Percentiles rank a stretch among this genome's conserved stretches.
phyloP scores from a whole-genome alignment of 192 early-diverging fungal species.

The Podila epigama region DNA sequence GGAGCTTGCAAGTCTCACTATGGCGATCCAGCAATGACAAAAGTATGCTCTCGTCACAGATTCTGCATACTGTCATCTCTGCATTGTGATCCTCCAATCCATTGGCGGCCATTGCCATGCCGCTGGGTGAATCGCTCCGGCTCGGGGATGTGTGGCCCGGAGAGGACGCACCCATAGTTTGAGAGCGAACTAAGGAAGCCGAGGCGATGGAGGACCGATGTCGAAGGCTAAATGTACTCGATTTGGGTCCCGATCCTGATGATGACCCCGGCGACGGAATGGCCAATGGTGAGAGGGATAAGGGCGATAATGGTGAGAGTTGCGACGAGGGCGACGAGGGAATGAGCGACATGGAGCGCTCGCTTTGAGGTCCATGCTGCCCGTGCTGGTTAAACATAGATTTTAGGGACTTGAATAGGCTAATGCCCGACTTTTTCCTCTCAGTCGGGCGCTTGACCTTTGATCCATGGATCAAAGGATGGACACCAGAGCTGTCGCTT shows the following conservation, averaged over 20 bases:
- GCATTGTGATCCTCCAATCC: constrained; percentile 5
- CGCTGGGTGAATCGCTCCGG: not conserved
- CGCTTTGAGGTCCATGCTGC: constrained; percentile 14
- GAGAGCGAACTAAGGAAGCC: constrained; percentile 19
- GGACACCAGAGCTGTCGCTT: constrained; percentile 36
- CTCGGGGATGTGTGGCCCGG: not conserved
- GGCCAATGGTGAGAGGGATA: constrained; percentile 19
- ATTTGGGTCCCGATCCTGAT: not conserved
- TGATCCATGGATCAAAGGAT: not conserved
- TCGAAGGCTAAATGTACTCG: constrained; percentile 23
- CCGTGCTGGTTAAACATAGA: constrained; percentile 43
- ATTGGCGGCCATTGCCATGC: not conserved
- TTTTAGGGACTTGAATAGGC: constrained; percentile 49
- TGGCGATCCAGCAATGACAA: constrained; percentile 74
- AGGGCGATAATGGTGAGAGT: constrained; percentile 34
- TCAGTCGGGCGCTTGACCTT: constrained; percentile 19
- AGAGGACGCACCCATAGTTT: constrained; percentile 20
- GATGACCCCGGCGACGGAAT: not conserved
- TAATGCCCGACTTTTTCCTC: constrained; percentile 22
- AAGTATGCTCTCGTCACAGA: constrained; percentile 84
- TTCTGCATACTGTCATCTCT: constrained; percentile 75
- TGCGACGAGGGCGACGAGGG: constrained; percentile 25
- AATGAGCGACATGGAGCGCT: constrained; percentile 13
- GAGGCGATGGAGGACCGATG: constrained; percentile 22
- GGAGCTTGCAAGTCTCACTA: constrained; percentile 73